Evolutionary conservation across 1,284 basidiomycete species (phyloP).

Genomic region (Ceratobasidium sp.): DNA sequence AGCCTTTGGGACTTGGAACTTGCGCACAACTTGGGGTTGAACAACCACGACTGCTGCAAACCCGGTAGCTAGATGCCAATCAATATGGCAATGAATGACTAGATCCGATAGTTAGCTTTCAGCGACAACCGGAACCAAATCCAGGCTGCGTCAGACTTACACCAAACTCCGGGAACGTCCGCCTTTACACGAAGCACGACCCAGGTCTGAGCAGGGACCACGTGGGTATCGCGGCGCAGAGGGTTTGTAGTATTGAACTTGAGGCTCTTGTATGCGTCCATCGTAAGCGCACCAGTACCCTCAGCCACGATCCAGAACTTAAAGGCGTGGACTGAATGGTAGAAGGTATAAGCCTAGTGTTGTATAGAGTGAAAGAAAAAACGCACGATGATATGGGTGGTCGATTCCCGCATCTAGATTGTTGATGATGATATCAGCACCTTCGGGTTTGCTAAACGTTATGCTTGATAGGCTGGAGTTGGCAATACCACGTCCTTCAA

Average conservation of each 20-base stretch:
- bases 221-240: slow-evolving; percentile 57
- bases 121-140: background rate
- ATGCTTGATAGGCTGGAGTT: slow-evolving; percentile 49
- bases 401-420: slow-evolving; percentile 55
- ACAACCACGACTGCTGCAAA: slow-evolving; percentile 28
- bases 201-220: slow-evolving; percentile 52
- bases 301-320: slow-evolving; percentile 54
- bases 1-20: slow-evolving; percentile 15
- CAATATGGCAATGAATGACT: slow-evolving; percentile 41
- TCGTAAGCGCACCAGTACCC: slow-evolving; percentile 53
- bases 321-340: slow-evolving; percentile 50
- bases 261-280: slow-evolving; percentile 46
- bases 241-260: slow-evolving; percentile 55
- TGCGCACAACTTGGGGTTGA: slow-evolving; percentile 17
- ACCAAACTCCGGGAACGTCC: slow-evolving; percentile 36
- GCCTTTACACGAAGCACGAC: slow-evolving; percentile 52
- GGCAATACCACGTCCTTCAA: slow-evolving; percentile 50
- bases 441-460: slow-evolving; percentile 48
- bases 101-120: background rate
- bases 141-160: background rate
- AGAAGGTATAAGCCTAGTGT: background rate
- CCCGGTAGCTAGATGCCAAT: slow-evolving; percentile 34
- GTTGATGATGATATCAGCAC: slow-evolving; percentile 53
- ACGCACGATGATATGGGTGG: slow-evolving; percentile 56
- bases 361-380: background rate